phyloP scores from a whole-genome alignment of 2,329 filamentous ascomycete species.

The Alternaria ethzedia region DNA sequence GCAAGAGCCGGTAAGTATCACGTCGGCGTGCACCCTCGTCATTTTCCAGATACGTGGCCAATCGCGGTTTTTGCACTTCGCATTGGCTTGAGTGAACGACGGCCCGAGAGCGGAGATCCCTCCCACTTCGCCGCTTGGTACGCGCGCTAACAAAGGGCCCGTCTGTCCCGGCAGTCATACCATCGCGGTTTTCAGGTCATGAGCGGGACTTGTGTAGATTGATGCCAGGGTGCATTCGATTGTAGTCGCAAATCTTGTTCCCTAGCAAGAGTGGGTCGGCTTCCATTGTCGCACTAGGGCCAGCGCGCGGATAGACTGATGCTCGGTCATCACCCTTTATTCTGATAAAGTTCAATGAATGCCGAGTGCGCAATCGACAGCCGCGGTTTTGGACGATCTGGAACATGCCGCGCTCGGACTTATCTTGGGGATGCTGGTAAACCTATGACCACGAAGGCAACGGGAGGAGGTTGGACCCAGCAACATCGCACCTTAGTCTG shows the following conservation, averaged over 20 bases:
- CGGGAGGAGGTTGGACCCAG: background rate
- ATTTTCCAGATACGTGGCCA: background rate
- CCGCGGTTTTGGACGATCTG: background rate
- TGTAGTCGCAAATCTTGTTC: background rate
- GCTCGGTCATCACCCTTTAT: background rate
- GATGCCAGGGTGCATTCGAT: background rate
- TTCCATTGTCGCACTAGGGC: background rate
- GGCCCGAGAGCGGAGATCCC: background rate
- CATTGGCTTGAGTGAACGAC: background rate
- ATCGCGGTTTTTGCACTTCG: background rate
- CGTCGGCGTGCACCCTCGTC: background rate
- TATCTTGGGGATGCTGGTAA: background rate
- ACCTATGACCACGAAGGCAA: background rate
- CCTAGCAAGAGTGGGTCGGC: background rate
- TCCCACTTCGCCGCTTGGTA: background rate
- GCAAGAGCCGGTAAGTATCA: background rate
- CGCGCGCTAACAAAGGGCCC: background rate
- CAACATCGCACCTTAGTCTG: background rate
- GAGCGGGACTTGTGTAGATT: background rate
- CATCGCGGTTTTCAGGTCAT: background rate
- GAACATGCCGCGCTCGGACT: background rate
- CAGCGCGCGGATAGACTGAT: background rate
- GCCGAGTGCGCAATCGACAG: background rate
- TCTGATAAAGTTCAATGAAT: background rate
- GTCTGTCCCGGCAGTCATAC: background rate